Base-by-base conservation (phyloP, 176 grass and related monocot genomes). In the Aegilops bicornis region DNA sequence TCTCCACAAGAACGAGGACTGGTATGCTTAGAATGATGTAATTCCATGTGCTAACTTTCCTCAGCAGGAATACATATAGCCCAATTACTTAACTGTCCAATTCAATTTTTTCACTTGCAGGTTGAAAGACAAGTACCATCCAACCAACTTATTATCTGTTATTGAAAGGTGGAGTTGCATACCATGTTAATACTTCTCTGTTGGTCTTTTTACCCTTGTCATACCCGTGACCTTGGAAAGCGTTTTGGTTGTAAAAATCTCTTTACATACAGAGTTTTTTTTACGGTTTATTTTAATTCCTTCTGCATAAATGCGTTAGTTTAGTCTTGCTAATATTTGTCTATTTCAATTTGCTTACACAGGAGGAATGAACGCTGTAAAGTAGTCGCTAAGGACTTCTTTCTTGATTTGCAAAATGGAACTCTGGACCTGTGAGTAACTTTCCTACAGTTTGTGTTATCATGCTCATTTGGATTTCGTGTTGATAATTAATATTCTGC, bases 61-160 rank as follows among this genome's bases (percentile, higher is more conserved):
- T 40, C 10, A 31, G 10, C 58, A 76, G 60, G 29, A 68, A 69
- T 52, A 69, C 1, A 56, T 54, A 64, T 78, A 33, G 32, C 50
- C 58, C 50, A 50, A 5, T 71, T 79, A 58, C 64, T 36, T 76
- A 71, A 64, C 59, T 91, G 22, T 36, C 47, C 6, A 35, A 56
- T 39, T 88, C 61, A 82, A 69, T 87, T 24, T 42, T 79, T 87
- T 52, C n/a, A 60, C 58, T 87, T 88, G 76, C 93, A 99, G 97
- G 94, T 95, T 99, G 59, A 99, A 99, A 81, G 91, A 97, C 78
- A 99, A 99, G 83, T 99, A 99, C 85, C 97, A 99, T 79, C 97
- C 97, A 12, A 99, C 97, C 72, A 96, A 99, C 73, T 89, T 99
- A 62, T 78, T 94, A 87, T 81, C 89, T 79, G 97, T 99, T 67